Base-by-base conservation (phyloP, 768 basidiomycete genomes). In the Auriscalpium vulgare region DNA sequence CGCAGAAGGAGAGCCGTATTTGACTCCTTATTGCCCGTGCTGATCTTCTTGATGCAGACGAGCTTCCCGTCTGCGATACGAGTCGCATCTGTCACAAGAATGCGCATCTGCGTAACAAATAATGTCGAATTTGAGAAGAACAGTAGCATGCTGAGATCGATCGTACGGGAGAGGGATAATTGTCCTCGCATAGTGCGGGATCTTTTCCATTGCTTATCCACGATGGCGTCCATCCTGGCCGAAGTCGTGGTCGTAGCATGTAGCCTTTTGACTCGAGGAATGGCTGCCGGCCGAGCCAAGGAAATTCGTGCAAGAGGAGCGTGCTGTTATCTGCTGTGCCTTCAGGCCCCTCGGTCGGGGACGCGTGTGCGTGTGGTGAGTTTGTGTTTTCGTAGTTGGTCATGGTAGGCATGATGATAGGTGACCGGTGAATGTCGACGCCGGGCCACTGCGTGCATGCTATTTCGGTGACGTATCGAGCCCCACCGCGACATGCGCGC, bases 1-100 rank as follows among this genome's bases (percentile, higher is more conserved):
- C 21, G n/a, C 5, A 67, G 50, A 21, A 47, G 56, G 16, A 44
- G 9, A 3, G 59, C 62, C 6, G 67, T 63, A 8, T 19, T 14
- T 9, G 55, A 45, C 36, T 69, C 67, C 7, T 34, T 1, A 21
- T 61, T 53, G 1, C 45, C 52, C 0, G 55, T 54, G 8, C 19
- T 0, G 0, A 73, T 57, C 1, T 38, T 38, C 36, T 75, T 75
- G 34, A 75, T 59, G n/a, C 60, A 65, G 0, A 75, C 67, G 1
- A 59, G 50, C 7, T 45, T 57, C 0, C 56, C 63, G 36, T 74
- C 71, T 4, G 64, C 60, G 3, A 62, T 55, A 10, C 69, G 64
- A 0, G 62, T 69, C 0, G 71, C 73, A 43, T 75, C 74, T 2
- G 69, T 58, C 0, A 63, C 49, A 8, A 62, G 29, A 0, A 47